Base-by-base conservation (phyloP, 164 flowering plant genomes). In the Litsea cubeba region DNA sequence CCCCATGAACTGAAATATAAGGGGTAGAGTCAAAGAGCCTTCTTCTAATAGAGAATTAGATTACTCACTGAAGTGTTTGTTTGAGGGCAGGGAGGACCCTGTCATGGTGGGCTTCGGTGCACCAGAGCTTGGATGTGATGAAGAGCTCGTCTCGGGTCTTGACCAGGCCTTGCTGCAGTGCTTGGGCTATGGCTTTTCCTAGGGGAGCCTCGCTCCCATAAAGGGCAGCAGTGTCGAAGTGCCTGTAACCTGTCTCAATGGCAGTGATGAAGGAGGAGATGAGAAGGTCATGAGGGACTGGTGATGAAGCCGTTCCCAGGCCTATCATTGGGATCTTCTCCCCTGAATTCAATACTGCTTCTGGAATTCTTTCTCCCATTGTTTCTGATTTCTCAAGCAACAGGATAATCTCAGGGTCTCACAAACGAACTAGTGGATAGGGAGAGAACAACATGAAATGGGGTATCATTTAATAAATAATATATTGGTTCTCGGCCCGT, bases 31-130 rank as follows among this genome's bases (percentile, higher is more conserved):
- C n/a, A 54, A 54, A 54, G 60, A 0, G 60, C 17, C 6, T n/a
- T n/a, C 0, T 54, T 3, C n/a, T 17, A 12, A 54, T 7, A 54
- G 17, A 14, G 23, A 12, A 51, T 22, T 71, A 76, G 22, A 70
- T 64, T 4, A 69, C n/a, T 73, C 73, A 84, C 84, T 69, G 58
- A 66, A 82, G 83, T 23, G 81, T 68, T 2, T 46, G 50, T 25
- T 74, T 62, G 66, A 82, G 81, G 57, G 85, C 85, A 1, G 82
- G 84, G 22, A 81, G 50, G 68, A 82, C 82, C 24, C 32, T 72
- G 28, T 78, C 74, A 2, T 22, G 74, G 57, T 84, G 79, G 49
- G 71, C 75, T 23, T 80, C 72, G 70, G 28, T 49, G 76, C 80
- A 74, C 79, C 80, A 76, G 1, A 80, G 69, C 77, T 80, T 77